Conservation (phyloP, 208 protist genomes). For the Entamoeba histolytica region DNA sequence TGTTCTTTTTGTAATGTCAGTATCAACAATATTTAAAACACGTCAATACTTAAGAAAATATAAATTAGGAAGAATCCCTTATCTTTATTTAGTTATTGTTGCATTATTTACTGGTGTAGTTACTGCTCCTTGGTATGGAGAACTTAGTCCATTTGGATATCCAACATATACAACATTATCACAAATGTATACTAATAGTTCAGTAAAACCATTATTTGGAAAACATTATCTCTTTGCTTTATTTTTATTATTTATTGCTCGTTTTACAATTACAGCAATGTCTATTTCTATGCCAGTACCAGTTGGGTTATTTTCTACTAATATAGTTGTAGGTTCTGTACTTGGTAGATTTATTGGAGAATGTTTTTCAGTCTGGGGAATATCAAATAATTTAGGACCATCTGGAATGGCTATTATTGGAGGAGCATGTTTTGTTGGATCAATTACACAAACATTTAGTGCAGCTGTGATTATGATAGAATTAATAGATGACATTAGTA, state of each 20-base stretch:
- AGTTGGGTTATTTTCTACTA: background rate
- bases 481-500: background rate
- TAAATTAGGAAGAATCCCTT: background rate
- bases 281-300: background rate
- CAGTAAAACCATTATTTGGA: background rate
- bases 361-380: background rate
- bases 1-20: background rate
- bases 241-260: background rate
- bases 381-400: background rate
- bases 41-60: background rate
- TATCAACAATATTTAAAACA: background rate
- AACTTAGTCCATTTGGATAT: background rate
- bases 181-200: background rate
- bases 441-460: background rate
- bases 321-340: background rate
- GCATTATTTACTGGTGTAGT: background rate
- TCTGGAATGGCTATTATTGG: background rate
- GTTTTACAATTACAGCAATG: background rate
- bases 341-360: background rate
- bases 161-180: background rate
- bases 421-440: background rate
- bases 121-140: background rate
- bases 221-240: background rate
- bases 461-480: background rate
- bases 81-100: background rate